Evolutionary conservation across 768 basidiomycete species (phyloP).

Genomic region (Saitozyma sp.): DNA sequence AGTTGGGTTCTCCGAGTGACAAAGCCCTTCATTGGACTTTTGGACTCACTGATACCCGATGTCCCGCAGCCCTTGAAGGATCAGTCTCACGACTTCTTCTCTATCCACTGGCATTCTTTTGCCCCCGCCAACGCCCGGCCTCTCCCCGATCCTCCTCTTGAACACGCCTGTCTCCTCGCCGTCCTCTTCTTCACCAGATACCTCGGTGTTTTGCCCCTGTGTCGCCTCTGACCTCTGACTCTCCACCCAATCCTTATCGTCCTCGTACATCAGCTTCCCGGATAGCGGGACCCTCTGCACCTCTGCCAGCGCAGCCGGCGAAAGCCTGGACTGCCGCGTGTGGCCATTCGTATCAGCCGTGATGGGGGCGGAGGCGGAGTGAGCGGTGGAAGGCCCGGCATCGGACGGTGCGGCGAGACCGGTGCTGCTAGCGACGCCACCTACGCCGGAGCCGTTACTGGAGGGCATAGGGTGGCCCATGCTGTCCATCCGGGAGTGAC

Average conservation of each 20-base stretch:
- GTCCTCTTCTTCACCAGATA: conserved; percentile 4
- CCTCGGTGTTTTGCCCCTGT: not conserved
- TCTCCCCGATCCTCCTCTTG: not conserved
- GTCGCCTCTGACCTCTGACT: no score
- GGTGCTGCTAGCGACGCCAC: no score
- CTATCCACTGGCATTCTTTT: conserved; percentile 61
- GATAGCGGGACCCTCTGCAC: not conserved
- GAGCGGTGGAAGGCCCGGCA: no score
- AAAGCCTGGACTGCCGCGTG: no score
- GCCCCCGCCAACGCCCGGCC: conserved; percentile 11
- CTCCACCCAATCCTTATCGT: conserved; percentile 34
- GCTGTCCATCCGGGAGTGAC: no score
- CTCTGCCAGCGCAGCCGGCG: no score
- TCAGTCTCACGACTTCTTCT: conserved; percentile 85
- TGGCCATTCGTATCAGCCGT: no score
- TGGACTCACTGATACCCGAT: conserved; percentile 66
- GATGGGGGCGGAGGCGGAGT: no score
- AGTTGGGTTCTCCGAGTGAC: conserved; percentile 81
- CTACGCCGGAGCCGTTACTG: no score
- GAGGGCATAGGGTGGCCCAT: no score
- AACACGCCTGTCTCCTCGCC: conserved; percentile 12
- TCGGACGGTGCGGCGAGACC: no score
- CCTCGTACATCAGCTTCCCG: conserved; percentile 43
- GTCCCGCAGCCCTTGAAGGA: conserved; percentile 84
- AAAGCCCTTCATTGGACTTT: conserved; percentile 57